Evolutionary conservation across 257 asterid genomes (phyloP).

Genomic region (Solanum rostratum): DNA sequence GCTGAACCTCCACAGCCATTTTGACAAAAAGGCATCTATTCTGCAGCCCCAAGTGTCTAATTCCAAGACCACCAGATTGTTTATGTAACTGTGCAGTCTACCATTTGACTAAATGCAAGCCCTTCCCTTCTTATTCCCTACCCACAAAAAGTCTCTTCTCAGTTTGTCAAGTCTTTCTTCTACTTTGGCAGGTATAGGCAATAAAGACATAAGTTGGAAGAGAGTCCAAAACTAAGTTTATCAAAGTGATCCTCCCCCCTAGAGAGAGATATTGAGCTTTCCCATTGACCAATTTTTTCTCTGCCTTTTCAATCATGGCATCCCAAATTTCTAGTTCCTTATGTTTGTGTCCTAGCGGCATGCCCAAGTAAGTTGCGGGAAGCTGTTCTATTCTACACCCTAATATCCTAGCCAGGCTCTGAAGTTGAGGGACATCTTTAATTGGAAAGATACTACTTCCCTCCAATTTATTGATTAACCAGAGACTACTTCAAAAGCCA

Average conservation of each 20-base stretch:
- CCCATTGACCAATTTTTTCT: not conserved
- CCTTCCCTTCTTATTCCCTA: too few species aligned
- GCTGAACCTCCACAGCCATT: not conserved
- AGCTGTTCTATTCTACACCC: not conserved
- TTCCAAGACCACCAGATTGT: too few species aligned
- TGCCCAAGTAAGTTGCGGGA: not conserved
- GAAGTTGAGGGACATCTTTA: not conserved
- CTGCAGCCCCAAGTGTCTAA: not conserved
- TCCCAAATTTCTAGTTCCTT: not conserved
- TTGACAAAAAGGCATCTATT: not conserved
- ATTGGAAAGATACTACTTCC: not conserved
- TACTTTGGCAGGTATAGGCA: too few species aligned
- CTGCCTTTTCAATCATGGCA: not conserved
- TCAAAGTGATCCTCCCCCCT: not conserved
- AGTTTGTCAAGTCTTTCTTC: too few species aligned
- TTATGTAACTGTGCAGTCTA: too few species aligned
- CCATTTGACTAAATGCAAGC: too few species aligned
- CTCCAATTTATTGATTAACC: not conserved
- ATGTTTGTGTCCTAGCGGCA: not conserved
- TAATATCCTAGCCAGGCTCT: not conserved
- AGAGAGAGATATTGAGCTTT: not conserved
- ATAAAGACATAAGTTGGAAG: too few species aligned
- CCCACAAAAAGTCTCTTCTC: too few species aligned
- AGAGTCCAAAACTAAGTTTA: not conserved
- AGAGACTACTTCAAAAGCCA: not conserved